These are phyloP conservation scores for Stipa capillata DNA, from an alignment of 176 grass and related monocot genomes.

Conservation along the genomic window DNA sequence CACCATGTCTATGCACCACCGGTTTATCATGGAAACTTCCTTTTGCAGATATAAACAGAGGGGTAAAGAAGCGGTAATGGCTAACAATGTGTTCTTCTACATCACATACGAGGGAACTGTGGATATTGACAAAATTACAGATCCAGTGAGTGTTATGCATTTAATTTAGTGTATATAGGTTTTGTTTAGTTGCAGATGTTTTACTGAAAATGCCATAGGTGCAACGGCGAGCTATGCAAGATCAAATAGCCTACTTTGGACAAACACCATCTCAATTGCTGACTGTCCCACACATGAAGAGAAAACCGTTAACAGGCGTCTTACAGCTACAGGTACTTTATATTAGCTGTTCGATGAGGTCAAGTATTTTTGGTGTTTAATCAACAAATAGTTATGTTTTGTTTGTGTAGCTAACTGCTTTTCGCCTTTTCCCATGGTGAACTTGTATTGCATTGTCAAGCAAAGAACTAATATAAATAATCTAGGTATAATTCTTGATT, in stretches of 20 bases:
- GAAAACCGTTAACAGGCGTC: constrained; percentile 64
- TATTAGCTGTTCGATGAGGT: constrained; percentile 5
- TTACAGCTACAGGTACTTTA: constrained; percentile 82
- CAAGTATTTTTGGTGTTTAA: not conserved
- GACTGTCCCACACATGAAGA: constrained; percentile 70
- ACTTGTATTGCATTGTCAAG: not conserved
- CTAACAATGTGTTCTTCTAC: constrained; percentile 98
- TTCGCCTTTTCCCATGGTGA: constrained; percentile 8
- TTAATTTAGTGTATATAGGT: not conserved
- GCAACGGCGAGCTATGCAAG: constrained; percentile 86
- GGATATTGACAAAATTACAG: constrained; percentile 90
- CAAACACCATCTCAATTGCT: constrained; percentile 97
- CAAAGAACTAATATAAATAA: not conserved
- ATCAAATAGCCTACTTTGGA: constrained; percentile 98
- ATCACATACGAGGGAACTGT: constrained; percentile 98
- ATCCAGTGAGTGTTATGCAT: constrained; percentile 63
- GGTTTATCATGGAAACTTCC: not conserved
- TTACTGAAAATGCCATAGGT: constrained; percentile 47
- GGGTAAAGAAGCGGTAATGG: constrained; percentile 72
- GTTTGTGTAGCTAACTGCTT: constrained; percentile 4
- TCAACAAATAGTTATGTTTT: constrained; percentile 5
- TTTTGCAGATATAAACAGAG: constrained; percentile 94
- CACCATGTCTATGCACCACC: not conserved
- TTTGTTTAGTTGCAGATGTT: constrained; percentile 33
- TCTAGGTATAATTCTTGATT: not conserved